Base-by-base conservation (phyloP, 495 filamentous ascomycete species). In the Mycothermus thermophilus region DNA sequence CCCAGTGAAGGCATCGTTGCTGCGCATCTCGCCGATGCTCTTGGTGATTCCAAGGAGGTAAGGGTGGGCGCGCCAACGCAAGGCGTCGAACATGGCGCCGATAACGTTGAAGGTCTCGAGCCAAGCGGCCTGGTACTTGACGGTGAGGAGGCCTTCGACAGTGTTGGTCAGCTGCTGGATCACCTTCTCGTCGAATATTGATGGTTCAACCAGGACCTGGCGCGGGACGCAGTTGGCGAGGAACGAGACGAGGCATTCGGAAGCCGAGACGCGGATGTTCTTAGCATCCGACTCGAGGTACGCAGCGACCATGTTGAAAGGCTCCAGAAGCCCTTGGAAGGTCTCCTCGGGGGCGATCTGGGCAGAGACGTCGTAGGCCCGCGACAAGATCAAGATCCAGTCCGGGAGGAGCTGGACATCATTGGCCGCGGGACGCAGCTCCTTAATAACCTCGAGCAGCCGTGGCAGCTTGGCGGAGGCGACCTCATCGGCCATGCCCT, bases 81-180 rank as follows among this genome's bases (percentile, higher is more conserved):
- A 70, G n/a, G 75, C 69, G 36, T 90, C 80, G 41, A 96, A 90
- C 54, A 88, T 77, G 19, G 80, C 79, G n/a, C 74, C 75, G 32
- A 92, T 67, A 8, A 96, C 79, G 44, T 79, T 84, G 61, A 96
- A 95, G 7, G 92, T 81, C 51, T 96, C 88, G 60, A 79, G 75
- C 92, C 90, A 97, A 1, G 92, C 90, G 12, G 76, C 72, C 53
- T 96, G 90, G 51, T 83, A 96, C 48, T 86, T 88, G 9, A 95
- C 74, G 33, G 73, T 85, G 11, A 97, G 65, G 17, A 96, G 70
- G 33, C 75, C 71, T 23, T 69, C 71, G 0, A 78, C 73, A 2
- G 66, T 64, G 42, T 69, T 71, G 3, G 78, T 77, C 18, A 97
- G 48, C 43, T 80, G 79, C 48, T 80, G 75, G 8, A 97, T 61